Evolutionary conservation across 2,329 filamentous ascomycete species (phyloP).

Genomic region (Penicillium occitanis): DNA sequence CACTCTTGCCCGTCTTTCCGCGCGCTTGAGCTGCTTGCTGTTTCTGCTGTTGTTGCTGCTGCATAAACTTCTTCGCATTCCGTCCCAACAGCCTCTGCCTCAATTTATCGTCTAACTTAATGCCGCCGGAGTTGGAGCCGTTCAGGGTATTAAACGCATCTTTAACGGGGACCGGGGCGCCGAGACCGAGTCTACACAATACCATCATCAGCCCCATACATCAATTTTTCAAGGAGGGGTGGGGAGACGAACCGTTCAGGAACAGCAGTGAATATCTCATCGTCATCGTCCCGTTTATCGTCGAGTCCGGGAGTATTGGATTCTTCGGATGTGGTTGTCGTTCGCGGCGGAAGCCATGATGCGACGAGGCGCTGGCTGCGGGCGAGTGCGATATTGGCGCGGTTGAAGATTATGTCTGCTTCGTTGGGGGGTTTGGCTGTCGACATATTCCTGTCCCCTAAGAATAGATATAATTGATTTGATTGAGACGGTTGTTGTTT

Average conservation of each 20-base stretch:
- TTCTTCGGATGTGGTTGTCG: conserved; percentile 33
- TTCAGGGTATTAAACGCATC: conserved; percentile 27
- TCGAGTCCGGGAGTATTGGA: conserved; percentile 34
- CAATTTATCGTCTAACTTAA: conserved; percentile 46
- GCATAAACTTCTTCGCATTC: conserved; percentile 43
- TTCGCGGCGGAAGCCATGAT: conserved; percentile 56
- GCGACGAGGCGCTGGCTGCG: conserved; percentile 55
- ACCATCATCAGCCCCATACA: background rate
- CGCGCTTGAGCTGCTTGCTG: conserved; percentile 15
- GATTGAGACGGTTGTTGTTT: background rate
- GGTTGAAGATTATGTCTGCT: conserved; percentile 57
- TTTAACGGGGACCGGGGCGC: conserved; percentile 43
- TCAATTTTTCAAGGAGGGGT: background rate
- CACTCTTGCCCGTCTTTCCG: background rate
- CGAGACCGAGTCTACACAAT: conserved; percentile 47
- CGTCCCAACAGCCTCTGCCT: conserved; percentile 48
- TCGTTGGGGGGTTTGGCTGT: conserved; percentile 35
- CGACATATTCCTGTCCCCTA: conserved; percentile 27
- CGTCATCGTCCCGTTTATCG: conserved; percentile 42
- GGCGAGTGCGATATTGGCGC: conserved; percentile 54
- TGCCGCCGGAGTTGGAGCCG: conserved; percentile 42
- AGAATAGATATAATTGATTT: background rate
- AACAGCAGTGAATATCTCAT: conserved; percentile 54
- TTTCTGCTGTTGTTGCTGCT: conserved; percentile 43
- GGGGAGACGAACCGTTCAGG: conserved; percentile 53